phyloP scores from a whole-genome alignment of 2,329 filamentous ascomycete genomes.

The Didymella arachidicola region DNA sequence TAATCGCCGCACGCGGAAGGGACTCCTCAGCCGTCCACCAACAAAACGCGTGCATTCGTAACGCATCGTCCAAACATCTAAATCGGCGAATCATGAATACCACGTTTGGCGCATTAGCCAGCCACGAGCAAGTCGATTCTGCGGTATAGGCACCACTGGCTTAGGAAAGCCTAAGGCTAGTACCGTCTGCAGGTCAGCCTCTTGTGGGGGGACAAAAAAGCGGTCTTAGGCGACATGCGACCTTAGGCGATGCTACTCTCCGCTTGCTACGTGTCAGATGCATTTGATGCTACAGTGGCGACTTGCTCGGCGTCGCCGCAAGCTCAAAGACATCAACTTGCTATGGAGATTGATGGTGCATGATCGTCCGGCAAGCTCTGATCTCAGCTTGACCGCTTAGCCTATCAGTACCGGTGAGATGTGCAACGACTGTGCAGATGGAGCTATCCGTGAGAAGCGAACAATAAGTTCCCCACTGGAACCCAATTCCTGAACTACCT shows the following conservation, averaged over 20 bases:
- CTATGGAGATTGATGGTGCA: not conserved
- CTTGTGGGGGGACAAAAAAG: not conserved
- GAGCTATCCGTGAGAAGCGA: constrained; percentile 23
- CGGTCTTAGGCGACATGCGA: not conserved
- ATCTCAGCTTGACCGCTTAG: not conserved
- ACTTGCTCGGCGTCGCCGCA: not conserved
- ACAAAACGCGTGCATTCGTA: not conserved
- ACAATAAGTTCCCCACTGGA: constrained; percentile 32
- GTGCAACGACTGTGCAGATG: constrained; percentile 9
- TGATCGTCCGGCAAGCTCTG: not conserved
- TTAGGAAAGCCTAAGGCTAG: not conserved
- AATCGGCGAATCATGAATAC: not conserved
- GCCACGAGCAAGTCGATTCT: not conserved
- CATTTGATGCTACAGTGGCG: not conserved
- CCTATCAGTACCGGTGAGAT: constrained; percentile 2
- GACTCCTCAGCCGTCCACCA: not conserved
- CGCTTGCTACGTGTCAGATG: not conserved
- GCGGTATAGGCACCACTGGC: not conserved
- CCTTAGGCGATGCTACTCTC: not conserved
- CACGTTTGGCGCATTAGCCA: not conserved
- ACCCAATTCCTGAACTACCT: constrained; percentile 43
- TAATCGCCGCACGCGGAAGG: not conserved
- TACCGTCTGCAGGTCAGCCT: not conserved
- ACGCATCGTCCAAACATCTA: not conserved
- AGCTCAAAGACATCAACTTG: not conserved